These are phyloP conservation scores for Phytophthora sp. DNA, from an alignment of 352 stramenopile genomes.

Conservation along the genomic window DNA sequence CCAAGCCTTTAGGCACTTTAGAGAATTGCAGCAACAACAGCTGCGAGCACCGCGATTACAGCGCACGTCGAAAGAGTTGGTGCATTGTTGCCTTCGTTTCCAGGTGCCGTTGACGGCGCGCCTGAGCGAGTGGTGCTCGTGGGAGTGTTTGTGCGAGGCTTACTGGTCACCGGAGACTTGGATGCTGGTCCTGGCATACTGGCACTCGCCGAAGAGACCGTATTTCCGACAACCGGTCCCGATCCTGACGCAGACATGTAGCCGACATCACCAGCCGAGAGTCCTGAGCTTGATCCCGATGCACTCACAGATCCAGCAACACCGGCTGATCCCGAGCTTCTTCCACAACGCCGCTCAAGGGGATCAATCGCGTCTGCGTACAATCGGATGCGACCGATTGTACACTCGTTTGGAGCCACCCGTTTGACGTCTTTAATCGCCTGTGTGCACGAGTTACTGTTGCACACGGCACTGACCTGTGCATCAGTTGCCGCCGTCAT, in stretches of 20 bases:
- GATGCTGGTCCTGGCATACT: conserved; percentile 16
- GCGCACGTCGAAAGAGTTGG: conserved; percentile 19
- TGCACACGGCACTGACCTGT: conserved; percentile 41
- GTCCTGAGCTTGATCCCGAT: conserved; percentile 15
- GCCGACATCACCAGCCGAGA: conserved; percentile 22
- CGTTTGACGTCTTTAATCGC: conserved; percentile 33
- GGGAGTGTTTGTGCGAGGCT: conserved; percentile 2
- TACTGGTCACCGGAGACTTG: conserved; percentile 13
- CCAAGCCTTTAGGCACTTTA: conserved; percentile 17
- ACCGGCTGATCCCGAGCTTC: conserved; percentile 7
- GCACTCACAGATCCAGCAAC: conserved; percentile 12
- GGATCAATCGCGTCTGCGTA: conserved; percentile 40
- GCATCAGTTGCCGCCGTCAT: conserved; percentile 30
- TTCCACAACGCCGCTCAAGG: conserved; percentile 23
- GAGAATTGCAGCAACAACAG: conserved; percentile 20
- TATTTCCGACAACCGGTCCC: not conserved
- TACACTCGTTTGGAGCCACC: conserved; percentile 41
- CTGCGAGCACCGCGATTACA: conserved; percentile 22
- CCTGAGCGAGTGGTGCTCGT: not conserved
- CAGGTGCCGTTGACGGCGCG: conserved; percentile 10
- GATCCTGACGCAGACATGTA: not conserved
- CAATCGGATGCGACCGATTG: conserved; percentile 28
- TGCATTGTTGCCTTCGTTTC: conserved; percentile 14
- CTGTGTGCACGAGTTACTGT: conserved; percentile 34
- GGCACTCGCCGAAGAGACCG: not conserved